These are phyloP conservation scores for Candida ponderosae DNA, from an alignment of 805 yeast species.

Conservation along the genomic window DNA sequence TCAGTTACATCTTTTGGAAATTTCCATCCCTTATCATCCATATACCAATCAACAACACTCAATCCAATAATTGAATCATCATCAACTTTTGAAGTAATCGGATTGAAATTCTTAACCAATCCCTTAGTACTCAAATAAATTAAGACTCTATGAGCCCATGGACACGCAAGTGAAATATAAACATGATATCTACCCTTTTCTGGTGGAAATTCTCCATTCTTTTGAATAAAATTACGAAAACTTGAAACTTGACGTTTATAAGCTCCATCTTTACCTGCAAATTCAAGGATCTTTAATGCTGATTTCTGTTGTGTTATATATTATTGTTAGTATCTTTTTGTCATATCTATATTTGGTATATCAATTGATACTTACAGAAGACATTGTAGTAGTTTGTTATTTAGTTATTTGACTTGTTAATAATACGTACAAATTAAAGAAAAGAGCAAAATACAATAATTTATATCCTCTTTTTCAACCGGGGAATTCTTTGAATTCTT, in stretches of 20 bases:
- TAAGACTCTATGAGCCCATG: conserved; percentile 89
- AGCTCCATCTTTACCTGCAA: conserved; percentile 46
- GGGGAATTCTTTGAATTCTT: too few species aligned
- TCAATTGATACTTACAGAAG: background rate
- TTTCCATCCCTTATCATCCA: conserved; percentile 88
- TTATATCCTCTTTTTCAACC: too few species aligned
- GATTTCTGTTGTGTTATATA: conserved; percentile 4
- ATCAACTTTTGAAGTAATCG: conserved; percentile 18
- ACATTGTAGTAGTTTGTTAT: too few species aligned
- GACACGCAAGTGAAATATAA: conserved; percentile 85
- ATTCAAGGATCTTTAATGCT: conserved; percentile 35
- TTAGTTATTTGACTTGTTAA: too few species aligned
- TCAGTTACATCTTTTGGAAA: conserved; percentile 44
- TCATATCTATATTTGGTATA: too few species aligned
- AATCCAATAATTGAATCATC: conserved; percentile 44
- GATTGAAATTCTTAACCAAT: conserved; percentile 34
- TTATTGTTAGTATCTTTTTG: conserved; percentile 2
- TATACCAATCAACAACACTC: conserved; percentile 85
- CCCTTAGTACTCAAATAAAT: conserved; percentile 74
- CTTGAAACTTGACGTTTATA: conserved; percentile 43
- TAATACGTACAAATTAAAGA: too few species aligned
- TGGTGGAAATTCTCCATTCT: conserved; percentile 56
- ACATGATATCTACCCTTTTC: conserved; percentile 80
- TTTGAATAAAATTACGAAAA: conserved; percentile 63
- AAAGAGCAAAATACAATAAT: too few species aligned